Percentiles rank a stretch among this genome's conserved stretches.
Conservation (phyloP, 805 yeast genomes). For the Candida odintsovae region DNA sequence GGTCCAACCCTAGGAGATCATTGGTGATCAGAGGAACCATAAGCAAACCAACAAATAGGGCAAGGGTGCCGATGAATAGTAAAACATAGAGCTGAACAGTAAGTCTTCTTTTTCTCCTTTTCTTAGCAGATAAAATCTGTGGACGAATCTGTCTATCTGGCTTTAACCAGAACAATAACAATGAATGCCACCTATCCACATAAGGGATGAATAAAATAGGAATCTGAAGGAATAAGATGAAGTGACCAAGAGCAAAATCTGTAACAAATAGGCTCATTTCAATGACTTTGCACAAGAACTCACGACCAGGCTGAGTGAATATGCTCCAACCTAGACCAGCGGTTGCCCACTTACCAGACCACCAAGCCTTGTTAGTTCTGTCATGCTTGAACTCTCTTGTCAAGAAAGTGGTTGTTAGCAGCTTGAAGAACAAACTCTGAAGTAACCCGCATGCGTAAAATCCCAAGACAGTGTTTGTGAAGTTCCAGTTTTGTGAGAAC, state of each 20-base stretch:
- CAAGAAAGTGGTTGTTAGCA: conserved; percentile 38
- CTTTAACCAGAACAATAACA: conserved; percentile 54
- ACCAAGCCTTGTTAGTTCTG: conserved; percentile 56
- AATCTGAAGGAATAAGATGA: conserved; percentile 43
- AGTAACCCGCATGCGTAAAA: conserved; percentile 38
- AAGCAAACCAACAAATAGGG: conserved; percentile 28
- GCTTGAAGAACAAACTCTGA: conserved; percentile 46
- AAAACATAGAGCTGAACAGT: conserved; percentile 29
- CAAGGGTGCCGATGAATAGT: conserved; percentile 29
- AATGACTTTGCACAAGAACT: conserved; percentile 47
- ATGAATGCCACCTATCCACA: conserved; percentile 52
- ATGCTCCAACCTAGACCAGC: conserved; percentile 51
- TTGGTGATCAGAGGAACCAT: conserved; percentile 35
- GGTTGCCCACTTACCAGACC: conserved; percentile 63
- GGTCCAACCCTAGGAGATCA: conserved; percentile 32
- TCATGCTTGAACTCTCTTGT: conserved; percentile 53
- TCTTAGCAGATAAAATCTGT: conserved; percentile 37
- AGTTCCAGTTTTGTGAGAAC: conserved; percentile 51
- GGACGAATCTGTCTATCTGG: conserved; percentile 45
- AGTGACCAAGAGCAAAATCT: conserved; percentile 49
- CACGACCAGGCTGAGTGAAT: conserved; percentile 52
- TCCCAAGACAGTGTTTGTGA: conserved; percentile 51
- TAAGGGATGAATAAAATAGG: conserved; percentile 54
- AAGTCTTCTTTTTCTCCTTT: conserved; percentile 33
- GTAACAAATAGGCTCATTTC: conserved; percentile 53